Evolutionary conservation across 140 eudicot genomes (phyloP), one percentile per base, ranked within the genome.

Genomic region (Bidens hawaiensis): DNA sequence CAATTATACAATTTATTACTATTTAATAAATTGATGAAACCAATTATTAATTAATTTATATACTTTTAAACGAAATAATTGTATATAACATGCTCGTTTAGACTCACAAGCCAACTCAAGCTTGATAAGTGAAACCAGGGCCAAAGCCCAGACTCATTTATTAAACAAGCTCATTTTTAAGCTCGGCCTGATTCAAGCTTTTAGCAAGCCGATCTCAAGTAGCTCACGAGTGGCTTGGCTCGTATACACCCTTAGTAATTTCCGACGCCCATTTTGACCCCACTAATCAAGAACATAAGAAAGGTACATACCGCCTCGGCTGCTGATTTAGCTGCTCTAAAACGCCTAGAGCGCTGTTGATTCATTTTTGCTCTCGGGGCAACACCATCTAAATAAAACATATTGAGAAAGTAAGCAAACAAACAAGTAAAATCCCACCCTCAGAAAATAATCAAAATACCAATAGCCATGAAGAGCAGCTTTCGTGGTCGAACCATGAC

Each of bases 361-460:
- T 90, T 90, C 97, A 90, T 90, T 79, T 90, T 90, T 40, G 97
- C 97, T 75, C 97, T 90, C 14, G 99, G 99, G 33, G 99, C 99
- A 67, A 88, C 95, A 54, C 99, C 99, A 75, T 93, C 99, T 91
- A 34, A 57, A 51, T 91, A 34, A 57, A 51, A 73, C 14, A 33
- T 31, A 41, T 64, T 57, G 14, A 43, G n/a, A 48, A 65, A 62
- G 43, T 57, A 42, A 62, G 64, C 26, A 59, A 16, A 54, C n/a
- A n/a, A n/a, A n/a, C n/a, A n/a, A n/a, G n/a, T n/a, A n/a, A n/a
- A n/a, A n/a, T n/a, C n/a, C n/a, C n/a, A n/a, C n/a, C n/a, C 34
- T 34, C 1, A 54, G 33, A 30, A 69, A 69, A 49, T 0, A 57
- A 31, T 12, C 16, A 59, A 76, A 85, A 64, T 78, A 93, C 99